Percentiles rank a stretch among this genome's conserved stretches.
Conservation (phyloP, 441 rosid species). For the Croton setiger region DNA sequence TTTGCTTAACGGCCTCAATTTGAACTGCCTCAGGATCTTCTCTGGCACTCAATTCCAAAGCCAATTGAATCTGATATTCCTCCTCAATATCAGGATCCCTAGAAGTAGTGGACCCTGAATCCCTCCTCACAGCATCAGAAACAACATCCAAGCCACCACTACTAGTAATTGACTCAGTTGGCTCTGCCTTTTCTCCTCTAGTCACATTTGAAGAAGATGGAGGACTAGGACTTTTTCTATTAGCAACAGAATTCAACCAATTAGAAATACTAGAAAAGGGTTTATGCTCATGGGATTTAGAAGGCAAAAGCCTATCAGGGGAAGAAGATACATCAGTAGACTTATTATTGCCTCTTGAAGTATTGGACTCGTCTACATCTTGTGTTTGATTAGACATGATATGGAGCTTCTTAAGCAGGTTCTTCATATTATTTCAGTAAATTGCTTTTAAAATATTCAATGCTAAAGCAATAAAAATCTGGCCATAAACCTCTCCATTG, state of each 20-base stretch:
- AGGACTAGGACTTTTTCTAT: slow-evolving; percentile 61
- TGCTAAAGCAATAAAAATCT: slow-evolving; percentile 53
- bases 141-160: slow-evolving; percentile 44
- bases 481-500: slow-evolving; percentile 69
- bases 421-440: slow-evolving; percentile 68
- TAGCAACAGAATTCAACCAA: slow-evolving; percentile 79
- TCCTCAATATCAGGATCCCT: slow-evolving; percentile 87
- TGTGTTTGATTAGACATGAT: slow-evolving; percentile 65
- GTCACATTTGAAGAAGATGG: slow-evolving; percentile 60
- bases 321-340: slow-evolving; percentile 35
- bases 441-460: slow-evolving; percentile 22
- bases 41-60: slow-evolving; percentile 88
- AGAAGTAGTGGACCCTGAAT: slow-evolving; percentile 49
- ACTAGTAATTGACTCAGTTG: slow-evolving; percentile 38
- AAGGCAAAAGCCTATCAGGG: slow-evolving; percentile 32
- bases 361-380: slow-evolving; percentile 55
- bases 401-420: slow-evolving; percentile 79
- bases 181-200: slow-evolving; percentile 42
- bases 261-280: slow-evolving; percentile 72
- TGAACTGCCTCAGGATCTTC: slow-evolving; percentile 99
- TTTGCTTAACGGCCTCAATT: slow-evolving; percentile 94
- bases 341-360: slow-evolving; percentile 53
- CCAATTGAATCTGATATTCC: slow-evolving; percentile 91
- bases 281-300: slow-evolving; percentile 48
- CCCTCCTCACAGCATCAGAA: slow-evolving; percentile 45